Base-by-base conservation (phyloP, 2,329 filamentous ascomycete genomes). In the Lizonia empirigonia region DNA sequence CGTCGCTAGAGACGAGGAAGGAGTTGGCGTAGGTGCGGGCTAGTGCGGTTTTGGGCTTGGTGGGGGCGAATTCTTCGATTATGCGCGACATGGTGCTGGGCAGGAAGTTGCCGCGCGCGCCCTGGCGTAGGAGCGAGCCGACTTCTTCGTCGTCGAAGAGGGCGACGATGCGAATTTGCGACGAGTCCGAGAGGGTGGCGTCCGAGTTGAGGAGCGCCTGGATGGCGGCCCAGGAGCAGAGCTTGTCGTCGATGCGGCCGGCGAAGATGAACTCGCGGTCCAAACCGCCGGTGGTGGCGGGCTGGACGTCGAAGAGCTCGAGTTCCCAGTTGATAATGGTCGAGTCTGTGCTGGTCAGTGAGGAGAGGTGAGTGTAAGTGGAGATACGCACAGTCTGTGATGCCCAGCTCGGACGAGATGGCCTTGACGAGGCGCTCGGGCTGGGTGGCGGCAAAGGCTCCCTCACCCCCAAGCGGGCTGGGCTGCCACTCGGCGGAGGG, bases 101-200 rank as follows among this genome's bases (percentile, higher is more conserved):
- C 50, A 97, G 82, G 78, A 97, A 95, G 78, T 97, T 97, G 48
- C 90, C 87, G 44, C 84, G 82, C 5, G 94, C 94, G 54, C 94
- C 94, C 76, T 97, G 93, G 48, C 93, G 89, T 41, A 97, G 84
- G 7, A 91, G 80, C 20, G 89, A 95, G 54, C 94, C 94, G 55
- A 99, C 96, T 74, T 99, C 94, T 74, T 99, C 94, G 66, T 97
- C 89, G 69, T 97, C 94, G 68, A 97, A 97, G 64, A 97, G 86
- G n/a, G 88, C 91, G 27, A 94, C 90, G 47, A 97, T 80, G 76
- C 95, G 95, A 74, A 97, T 85, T 45, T 87, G 83, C n/a, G 86
- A 82, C 53, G 87, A 82, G 8, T 78, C 71, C 1, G 82, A 77
- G 33, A 69, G 60, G 73, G 78, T 73, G 1, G 78, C 70, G 8